phyloP scores from a whole-genome alignment of 78 protist species.

The Salpingoeca rosetta region DNA sequence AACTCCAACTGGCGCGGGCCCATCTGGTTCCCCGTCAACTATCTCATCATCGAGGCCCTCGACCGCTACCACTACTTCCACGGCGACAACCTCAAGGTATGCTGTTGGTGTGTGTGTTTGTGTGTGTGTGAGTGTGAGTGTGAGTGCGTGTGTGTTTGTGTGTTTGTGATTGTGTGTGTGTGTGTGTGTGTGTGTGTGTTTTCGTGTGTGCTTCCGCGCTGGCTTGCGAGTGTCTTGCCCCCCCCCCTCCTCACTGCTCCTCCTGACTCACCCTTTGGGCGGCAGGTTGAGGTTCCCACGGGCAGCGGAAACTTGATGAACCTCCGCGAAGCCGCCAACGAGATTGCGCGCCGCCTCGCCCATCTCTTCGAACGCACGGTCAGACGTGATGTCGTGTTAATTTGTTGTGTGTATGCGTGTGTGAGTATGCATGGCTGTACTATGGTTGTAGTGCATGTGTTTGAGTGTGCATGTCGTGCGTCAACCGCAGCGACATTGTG shows the following conservation, averaged over 20 bases:
- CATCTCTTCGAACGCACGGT: not conserved
- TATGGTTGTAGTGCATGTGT: too few relatives aligned
- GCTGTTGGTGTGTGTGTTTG: not conserved
- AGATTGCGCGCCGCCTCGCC: not conserved
- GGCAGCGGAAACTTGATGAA: constrained; percentile 1
- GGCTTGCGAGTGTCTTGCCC: too few relatives aligned
- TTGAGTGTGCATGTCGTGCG: too few relatives aligned
- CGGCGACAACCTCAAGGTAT: constrained; percentile 28
- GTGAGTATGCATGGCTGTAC: too few relatives aligned
- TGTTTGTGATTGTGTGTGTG: not conserved
- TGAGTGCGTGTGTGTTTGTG: not conserved
- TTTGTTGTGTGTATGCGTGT: too few relatives aligned
- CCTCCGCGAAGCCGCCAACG: not conserved
- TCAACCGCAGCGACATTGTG: too few relatives aligned
- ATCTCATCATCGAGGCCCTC: constrained; percentile 47
- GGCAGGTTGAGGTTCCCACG: not conserved
- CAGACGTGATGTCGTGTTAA: too few relatives aligned
- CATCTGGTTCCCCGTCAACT: constrained; percentile 59
- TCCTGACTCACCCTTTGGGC: not conserved
- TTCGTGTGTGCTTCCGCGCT: not conserved
- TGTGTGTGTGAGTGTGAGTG: not conserved
- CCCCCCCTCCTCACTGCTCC: too few relatives aligned
- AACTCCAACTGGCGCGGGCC: constrained; percentile 73
- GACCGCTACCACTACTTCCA: constrained; percentile 29
- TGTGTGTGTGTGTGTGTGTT: not conserved